phyloP scores from a whole-genome alignment of 2,329 filamentous ascomycete genomes.

The Arthroderma uncinatum region DNA sequence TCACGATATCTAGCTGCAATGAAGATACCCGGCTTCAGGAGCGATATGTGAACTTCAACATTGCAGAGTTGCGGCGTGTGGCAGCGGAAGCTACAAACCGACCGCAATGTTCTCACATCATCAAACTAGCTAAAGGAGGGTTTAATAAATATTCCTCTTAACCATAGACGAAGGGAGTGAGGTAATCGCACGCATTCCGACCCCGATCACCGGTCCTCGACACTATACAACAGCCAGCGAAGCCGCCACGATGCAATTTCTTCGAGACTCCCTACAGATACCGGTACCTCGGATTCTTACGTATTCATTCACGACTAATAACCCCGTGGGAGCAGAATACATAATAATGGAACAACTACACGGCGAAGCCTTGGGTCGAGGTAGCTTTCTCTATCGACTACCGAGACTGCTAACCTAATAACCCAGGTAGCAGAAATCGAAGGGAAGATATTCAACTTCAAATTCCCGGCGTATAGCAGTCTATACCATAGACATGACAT shows the following conservation, averaged over 20 bases:
- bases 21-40: slow-evolving; percentile 9
- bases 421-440: slow-evolving; percentile 11
- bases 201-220: slow-evolving; percentile 20
- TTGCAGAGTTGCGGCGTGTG: slow-evolving; percentile 1
- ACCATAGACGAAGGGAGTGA: slow-evolving; percentile 17
- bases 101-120: slow-evolving; percentile 15
- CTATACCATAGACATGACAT: slow-evolving; percentile 18
- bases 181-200: slow-evolving; percentile 20
- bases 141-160: slow-evolving; percentile 21
- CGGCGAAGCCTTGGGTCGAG: slow-evolving; percentile 23
- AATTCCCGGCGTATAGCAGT: slow-evolving; percentile 22
- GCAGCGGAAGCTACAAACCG: slow-evolving; percentile 12
- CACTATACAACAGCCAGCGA: slow-evolving; percentile 27
- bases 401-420: slow-evolving; percentile 24
- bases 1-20: slow-evolving; percentile 11
- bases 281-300: not conserved
- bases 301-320: slow-evolving; percentile 18
- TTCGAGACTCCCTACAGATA: slow-evolving; percentile 18
- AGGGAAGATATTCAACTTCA: slow-evolving; percentile 19
- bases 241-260: slow-evolving; percentile 29
- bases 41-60: slow-evolving; percentile 10
- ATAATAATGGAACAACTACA: slow-evolving; percentile 33
- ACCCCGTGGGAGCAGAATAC: slow-evolving; percentile 33
- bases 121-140: slow-evolving; percentile 23
- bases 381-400: slow-evolving; percentile 21